Evolutionary conservation across 768 basidiomycete genomes (phyloP).

Genomic region (Termitomyces heimii): DNA sequence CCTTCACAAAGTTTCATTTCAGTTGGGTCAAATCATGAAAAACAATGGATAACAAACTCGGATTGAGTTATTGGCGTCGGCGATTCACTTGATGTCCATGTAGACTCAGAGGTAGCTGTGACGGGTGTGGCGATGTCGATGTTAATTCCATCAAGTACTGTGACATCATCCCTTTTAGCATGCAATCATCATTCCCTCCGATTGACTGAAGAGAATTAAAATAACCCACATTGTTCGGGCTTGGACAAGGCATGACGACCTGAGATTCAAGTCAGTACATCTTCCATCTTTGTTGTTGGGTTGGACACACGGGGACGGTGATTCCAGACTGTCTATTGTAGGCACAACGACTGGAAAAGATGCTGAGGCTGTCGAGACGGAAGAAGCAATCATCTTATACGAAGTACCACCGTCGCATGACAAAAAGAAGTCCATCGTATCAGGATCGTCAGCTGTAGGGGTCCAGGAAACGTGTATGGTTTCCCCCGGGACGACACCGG

Average conservation of each 20-base stretch:
- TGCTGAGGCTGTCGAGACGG: not conserved
- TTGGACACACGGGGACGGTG: not conserved
- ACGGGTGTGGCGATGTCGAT: too few species aligned
- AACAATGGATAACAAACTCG: not conserved
- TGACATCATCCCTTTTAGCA: not conserved
- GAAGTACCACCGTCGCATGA: not conserved
- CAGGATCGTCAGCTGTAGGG: not conserved
- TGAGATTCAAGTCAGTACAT: not conserved
- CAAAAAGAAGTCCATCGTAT: not conserved
- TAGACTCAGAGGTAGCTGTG: not conserved
- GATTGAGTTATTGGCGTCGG: not conserved
- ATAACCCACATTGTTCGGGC: not conserved
- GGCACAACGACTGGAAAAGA: not conserved
- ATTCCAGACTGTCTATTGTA: not conserved
- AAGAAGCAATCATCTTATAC: not conserved
- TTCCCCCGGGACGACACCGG: not conserved
- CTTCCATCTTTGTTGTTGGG: not conserved
- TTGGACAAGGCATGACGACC: not conserved
- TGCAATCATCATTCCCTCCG: not conserved
- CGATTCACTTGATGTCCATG: too few species aligned
- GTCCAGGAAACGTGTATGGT: not conserved
- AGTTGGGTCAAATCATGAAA: not conserved
- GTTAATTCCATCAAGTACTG: not conserved
- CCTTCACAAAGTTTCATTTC: not conserved
- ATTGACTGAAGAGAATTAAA: not conserved